Conservation (phyloP, 768 basidiomycete species). For the Russula sp. region DNA sequence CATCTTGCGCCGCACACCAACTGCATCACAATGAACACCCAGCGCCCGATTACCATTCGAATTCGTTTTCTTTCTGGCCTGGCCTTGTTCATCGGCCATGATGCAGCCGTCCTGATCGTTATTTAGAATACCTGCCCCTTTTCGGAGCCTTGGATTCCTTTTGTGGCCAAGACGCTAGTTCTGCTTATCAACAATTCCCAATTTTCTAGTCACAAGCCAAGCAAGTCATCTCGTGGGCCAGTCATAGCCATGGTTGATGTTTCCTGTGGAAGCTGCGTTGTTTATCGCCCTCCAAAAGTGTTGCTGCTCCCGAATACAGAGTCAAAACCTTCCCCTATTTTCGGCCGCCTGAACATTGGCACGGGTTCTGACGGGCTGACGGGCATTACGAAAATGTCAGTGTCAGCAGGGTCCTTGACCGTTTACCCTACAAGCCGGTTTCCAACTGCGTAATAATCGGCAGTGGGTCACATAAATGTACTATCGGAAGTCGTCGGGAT, state of each 20-base stretch:
- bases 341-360: neutral
- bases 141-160: neutral
- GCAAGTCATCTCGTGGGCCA: slow-evolving; percentile 2
- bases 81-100: neutral
- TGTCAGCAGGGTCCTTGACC: neutral
- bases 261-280: slow-evolving; percentile 1
- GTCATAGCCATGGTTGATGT: slow-evolving; percentile 2
- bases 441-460: slow-evolving; percentile 7
- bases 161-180: neutral
- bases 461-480: neutral
- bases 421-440: neutral
- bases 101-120: slow-evolving; percentile 6
- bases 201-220: neutral
- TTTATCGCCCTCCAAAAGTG: neutral
- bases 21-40: neutral
- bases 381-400: slow-evolving; percentile 1
- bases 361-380: neutral
- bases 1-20: slow-evolving; percentile 6
- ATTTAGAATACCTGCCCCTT: slow-evolving; percentile 1
- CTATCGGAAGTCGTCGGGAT: neutral
- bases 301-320: slow-evolving; percentile 5
- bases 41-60: slow-evolving; percentile 1
- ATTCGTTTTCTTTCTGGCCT: neutral
- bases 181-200: neutral
- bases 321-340: slow-evolving; percentile 11